A percentile compares a stretch with the other conserved stretches of the same genome.
Evolutionary conservation across 768 basidiomycete species (phyloP).

Genomic region (Trametopsis cervina): DNA sequence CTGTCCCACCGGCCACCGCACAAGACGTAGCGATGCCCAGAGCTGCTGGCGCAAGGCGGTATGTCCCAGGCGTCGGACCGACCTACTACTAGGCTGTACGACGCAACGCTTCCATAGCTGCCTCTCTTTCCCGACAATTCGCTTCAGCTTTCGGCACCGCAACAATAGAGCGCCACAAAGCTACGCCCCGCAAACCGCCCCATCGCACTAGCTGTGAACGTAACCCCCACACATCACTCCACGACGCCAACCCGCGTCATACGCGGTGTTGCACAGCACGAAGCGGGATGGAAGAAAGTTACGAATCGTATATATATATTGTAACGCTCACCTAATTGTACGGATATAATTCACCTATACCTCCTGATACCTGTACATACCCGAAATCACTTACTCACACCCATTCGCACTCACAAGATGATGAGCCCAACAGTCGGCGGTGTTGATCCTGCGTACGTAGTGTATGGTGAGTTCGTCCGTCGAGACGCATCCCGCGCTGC

Average conservation of each 20-base stretch:
- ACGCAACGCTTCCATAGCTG: neutral
- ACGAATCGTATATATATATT: too few relatives aligned
- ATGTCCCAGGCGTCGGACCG: neutral
- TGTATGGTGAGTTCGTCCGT: too few relatives aligned
- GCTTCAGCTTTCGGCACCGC: neutral
- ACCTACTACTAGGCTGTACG: neutral
- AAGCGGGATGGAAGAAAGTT: too few relatives aligned
- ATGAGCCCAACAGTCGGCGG: too few relatives aligned
- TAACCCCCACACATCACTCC: neutral
- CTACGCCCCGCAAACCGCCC: neutral
- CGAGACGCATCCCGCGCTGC: too few relatives aligned
- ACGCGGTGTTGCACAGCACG: neutral
- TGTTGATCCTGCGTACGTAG: too few relatives aligned
- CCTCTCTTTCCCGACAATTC: neutral
- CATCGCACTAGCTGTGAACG: neutral
- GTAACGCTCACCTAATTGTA: too few relatives aligned
- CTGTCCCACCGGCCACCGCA: neutral
- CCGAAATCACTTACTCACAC: too few relatives aligned
- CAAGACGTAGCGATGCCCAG: neutral
- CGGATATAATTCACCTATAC: too few relatives aligned
- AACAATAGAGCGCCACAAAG: neutral
- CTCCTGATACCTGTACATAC: too few relatives aligned
- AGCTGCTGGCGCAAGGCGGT: neutral
- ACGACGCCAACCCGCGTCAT: neutral
- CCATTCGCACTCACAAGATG: too few relatives aligned